phyloP scores from a whole-genome alignment of 2,329 filamentous ascomycete species.

The Fusarium tupiense region DNA sequence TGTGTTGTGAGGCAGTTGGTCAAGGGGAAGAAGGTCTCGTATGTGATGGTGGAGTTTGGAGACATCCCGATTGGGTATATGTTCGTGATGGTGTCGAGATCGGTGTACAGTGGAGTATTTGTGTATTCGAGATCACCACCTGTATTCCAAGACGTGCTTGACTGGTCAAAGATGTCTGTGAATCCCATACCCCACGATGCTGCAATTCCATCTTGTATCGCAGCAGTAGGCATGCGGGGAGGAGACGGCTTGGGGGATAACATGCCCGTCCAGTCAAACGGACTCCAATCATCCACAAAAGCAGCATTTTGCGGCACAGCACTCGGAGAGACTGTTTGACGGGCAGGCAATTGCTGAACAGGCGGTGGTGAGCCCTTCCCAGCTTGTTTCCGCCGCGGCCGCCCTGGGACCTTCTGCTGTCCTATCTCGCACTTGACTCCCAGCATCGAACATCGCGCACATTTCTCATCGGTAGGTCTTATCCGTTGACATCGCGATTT shows the following conservation, averaged over 20 bases:
- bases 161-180: background rate
- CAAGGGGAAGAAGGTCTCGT: background rate
- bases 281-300: background rate
- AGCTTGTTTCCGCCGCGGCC: background rate
- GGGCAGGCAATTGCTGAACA: background rate
- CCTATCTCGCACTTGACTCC: background rate
- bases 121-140: background rate
- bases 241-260: accelerated
- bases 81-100: background rate
- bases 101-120: background rate
- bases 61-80: accelerated
- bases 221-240: accelerated
- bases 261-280: background rate
- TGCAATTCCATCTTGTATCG: background rate
- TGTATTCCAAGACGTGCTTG: accelerated
- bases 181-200: background rate
- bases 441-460: background rate
- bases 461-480: background rate
- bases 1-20: background rate
- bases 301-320: accelerated
- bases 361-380: background rate
- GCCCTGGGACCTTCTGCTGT: background rate
- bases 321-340: accelerated
- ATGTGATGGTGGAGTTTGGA: accelerated
- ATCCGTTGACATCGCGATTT: background rate